These are phyloP conservation scores for Fusarium tanahbumbuense DNA, from an alignment of 2,329 filamentous ascomycete genomes.

Conservation along the genomic window DNA sequence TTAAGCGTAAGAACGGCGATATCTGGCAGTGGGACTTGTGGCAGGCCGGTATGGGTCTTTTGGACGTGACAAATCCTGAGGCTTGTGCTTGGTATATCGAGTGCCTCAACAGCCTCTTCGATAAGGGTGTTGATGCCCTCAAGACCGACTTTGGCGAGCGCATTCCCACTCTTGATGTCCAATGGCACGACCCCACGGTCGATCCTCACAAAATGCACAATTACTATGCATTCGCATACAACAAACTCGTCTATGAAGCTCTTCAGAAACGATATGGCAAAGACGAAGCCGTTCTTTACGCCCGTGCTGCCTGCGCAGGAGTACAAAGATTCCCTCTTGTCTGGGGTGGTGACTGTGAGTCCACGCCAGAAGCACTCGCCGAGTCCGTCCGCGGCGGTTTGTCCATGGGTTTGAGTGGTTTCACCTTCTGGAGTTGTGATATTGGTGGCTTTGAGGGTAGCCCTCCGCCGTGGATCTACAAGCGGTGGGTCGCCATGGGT, in stretches of 20 bases:
- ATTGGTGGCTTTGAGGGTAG: slow-evolving; percentile 79
- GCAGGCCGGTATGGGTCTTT: slow-evolving; percentile 80
- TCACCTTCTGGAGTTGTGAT: slow-evolving; percentile 76
- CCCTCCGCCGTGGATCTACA: slow-evolving; percentile 76
- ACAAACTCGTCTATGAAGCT: slow-evolving; percentile 75
- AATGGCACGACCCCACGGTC: slow-evolving; percentile 69
- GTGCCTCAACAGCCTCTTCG: slow-evolving; percentile 72
- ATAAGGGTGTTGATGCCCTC: slow-evolving; percentile 76
- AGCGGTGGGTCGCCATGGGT: slow-evolving; percentile 82
- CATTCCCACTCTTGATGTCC: slow-evolving; percentile 72
- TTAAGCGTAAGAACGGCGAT: slow-evolving; percentile 75
- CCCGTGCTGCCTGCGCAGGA: slow-evolving; percentile 74
- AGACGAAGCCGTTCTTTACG: slow-evolving; percentile 72
- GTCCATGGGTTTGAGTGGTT: slow-evolving; percentile 71
- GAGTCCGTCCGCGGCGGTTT: slow-evolving; percentile 76
- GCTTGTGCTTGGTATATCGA: slow-evolving; percentile 73
- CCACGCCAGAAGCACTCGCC: slow-evolving; percentile 77
- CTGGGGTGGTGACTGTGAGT: slow-evolving; percentile 82
- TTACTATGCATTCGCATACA: slow-evolving; percentile 80
- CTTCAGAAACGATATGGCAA: slow-evolving; percentile 65
- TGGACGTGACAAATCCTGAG: slow-evolving; percentile 79
- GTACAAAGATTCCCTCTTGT: slow-evolving; percentile 76
- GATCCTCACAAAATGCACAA: slow-evolving; percentile 79
- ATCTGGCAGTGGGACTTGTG: slow-evolving; percentile 82
- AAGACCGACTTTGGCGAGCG: slow-evolving; percentile 83